These are phyloP conservation scores for Colletotrichum acutatum DNA, from an alignment of 2,329 filamentous ascomycete genomes.

Conservation along the genomic window DNA sequence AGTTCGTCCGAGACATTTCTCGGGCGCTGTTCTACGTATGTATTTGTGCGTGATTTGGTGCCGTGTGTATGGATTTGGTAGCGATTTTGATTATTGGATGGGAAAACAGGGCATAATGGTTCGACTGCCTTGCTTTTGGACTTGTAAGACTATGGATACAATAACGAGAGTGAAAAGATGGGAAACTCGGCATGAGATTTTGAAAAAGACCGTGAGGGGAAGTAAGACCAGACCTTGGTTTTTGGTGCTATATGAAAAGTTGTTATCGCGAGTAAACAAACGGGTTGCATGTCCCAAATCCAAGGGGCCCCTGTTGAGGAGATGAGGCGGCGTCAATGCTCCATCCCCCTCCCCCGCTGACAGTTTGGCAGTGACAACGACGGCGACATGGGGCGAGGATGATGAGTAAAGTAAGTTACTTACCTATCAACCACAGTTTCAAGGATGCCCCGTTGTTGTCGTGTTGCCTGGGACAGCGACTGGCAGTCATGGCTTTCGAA, in stretches of 20 bases:
- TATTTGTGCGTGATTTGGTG: too few species aligned
- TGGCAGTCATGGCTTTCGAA: not conserved
- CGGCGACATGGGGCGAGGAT: not conserved
- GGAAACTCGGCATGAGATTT: not conserved
- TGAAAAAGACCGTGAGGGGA: not conserved
- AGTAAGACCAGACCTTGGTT: not conserved
- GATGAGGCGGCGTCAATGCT: not conserved
- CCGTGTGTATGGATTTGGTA: not conserved
- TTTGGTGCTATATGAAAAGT: not conserved
- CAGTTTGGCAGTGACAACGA: not conserved
- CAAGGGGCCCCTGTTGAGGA: not conserved
- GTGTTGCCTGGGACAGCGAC: not conserved
- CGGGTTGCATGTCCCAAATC: not conserved
- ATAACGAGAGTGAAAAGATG: not conserved
- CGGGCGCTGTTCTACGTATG: not conserved
- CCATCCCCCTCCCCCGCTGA: not conserved
- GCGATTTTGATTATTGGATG: not conserved
- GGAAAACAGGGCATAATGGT: not conserved
- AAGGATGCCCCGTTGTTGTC: conserved; percentile 1
- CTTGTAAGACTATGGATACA: not conserved
- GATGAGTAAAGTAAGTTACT: too few species aligned
- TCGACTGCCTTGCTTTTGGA: not conserved
- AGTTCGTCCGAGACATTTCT: not conserved
- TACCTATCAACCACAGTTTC: not conserved
- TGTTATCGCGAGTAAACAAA: conserved; percentile 12